These are phyloP conservation scores for Conringia planisiliqua DNA, from an alignment of 345 rosid species.

Conservation along the genomic window DNA sequence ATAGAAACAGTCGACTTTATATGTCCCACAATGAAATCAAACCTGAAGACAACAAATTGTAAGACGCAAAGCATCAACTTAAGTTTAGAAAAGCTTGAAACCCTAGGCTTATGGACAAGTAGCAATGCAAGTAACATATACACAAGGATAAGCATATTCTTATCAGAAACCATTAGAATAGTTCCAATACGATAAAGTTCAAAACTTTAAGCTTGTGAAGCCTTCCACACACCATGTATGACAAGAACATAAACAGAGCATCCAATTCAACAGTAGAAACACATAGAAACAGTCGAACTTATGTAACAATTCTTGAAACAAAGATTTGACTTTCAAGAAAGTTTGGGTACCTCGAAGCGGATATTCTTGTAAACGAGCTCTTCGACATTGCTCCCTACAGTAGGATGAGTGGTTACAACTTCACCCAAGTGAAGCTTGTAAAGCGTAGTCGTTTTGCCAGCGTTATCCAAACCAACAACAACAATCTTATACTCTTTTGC, in stretches of 20 bases:
- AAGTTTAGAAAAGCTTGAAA: not conserved
- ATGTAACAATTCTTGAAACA: not conserved
- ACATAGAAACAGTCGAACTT: not conserved
- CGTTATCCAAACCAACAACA: conserved; percentile 95
- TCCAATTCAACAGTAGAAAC: not conserved
- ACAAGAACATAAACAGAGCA: not conserved
- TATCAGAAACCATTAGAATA: not conserved
- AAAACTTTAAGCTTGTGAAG: not conserved
- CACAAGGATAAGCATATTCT: not conserved
- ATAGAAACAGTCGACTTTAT: not conserved
- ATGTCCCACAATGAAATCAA: conserved; percentile 20
- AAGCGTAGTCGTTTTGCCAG: conserved; percentile 96
- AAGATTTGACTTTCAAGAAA: not conserved
- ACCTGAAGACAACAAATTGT: conserved; percentile 38
- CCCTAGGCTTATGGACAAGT: not conserved
- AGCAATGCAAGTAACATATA: not conserved
- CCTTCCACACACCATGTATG: not conserved
- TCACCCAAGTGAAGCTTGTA: conserved; percentile 92
- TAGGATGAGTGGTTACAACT: conserved; percentile 95
- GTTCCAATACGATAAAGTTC: not conserved
- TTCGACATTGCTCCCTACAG: conserved; percentile 94
- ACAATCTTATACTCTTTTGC: conserved; percentile 97
- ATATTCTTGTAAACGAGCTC: conserved; percentile 96
- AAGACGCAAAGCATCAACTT: not conserved
- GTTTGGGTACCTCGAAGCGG: conserved; percentile 64